Evolutionary conservation across 768 basidiomycete species (phyloP), one percentile per base, ranked within the genome.

Genomic region (Rickenella mellea): DNA sequence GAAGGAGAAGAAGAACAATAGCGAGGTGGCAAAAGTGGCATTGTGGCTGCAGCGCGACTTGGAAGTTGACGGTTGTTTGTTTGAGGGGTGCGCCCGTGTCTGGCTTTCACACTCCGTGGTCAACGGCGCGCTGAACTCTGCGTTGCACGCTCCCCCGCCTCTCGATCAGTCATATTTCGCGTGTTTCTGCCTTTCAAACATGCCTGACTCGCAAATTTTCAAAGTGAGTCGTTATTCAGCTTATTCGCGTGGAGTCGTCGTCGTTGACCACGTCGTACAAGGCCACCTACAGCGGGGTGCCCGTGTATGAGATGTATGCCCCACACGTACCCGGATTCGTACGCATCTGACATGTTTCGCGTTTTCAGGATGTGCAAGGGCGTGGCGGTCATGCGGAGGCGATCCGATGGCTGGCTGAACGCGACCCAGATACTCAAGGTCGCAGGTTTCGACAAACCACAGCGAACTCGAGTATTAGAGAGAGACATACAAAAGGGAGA

Each of bases 351-450:
- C 49, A 52, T 37, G 48, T 48, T 54, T 51, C 55, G 64, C 65
- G 62, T 70, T 69, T 58, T 51, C 51, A 91, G 88, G 86, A 88
- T 91, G 82, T 86, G 80, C 68, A 89, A 90, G 58, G 83, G 86
- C 41, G 87, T 98, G 57, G 94, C 96, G 41, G 91, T 98, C 48
- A 99, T 99, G 96, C 80, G 94, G 37, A 76, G 96, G 55, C 83
- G 92, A 59, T 75, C 88, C 27, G 96, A 99, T 65, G 86, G 85
- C 30, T 99, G 96, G 88, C 73, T 99, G 44, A 99, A 99, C 74
- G 96, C 96, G 64, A 99, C 96, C 1, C 91, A 94, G 60, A 96
- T 99, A 49, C 78, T 99, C 56, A 99, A 99, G 62, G 94, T 99
- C 52, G 96, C 93, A 22, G 96, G 94, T 8, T 98, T 98, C 53